Percentiles rank a stretch among this genome's conserved stretches.
phyloP scores from a whole-genome alignment of 805 yeast species.

The Candida saitoana region DNA sequence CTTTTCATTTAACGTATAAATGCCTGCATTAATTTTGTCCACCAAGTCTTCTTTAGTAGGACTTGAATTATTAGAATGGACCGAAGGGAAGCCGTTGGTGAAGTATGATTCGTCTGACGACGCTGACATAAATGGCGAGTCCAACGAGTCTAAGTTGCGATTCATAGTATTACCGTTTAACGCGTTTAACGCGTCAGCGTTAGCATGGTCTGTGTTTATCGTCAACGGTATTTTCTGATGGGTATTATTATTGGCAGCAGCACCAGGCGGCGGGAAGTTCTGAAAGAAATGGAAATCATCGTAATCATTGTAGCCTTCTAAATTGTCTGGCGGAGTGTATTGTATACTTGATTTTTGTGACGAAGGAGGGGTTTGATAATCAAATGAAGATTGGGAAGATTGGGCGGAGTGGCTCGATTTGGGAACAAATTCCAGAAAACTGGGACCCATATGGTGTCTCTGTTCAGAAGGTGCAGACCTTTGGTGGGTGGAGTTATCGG shows the following conservation, averaged over 20 bases:
- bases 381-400: slow-evolving; percentile 31
- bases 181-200: slow-evolving; percentile 21
- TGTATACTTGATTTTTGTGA: slow-evolving; percentile 9
- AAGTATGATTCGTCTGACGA: slow-evolving; percentile 34
- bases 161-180: slow-evolving; percentile 5
- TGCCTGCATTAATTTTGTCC: slow-evolving; percentile 1
- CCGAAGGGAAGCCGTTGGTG: slow-evolving; percentile 14
- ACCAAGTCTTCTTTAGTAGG: slow-evolving; percentile 5
- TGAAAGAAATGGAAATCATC: slow-evolving; percentile 28
- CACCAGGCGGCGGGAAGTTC: slow-evolving; percentile 11
- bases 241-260: slow-evolving; percentile 9
- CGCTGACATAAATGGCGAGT: slow-evolving; percentile 42
- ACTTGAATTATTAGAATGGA: slow-evolving; percentile 3
- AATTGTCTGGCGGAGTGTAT: slow-evolving; percentile 5
- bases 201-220: slow-evolving; percentile 35
- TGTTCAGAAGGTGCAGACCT: slow-evolving; percentile 17
- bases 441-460: neutral
- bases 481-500: slow-evolving; percentile 11
- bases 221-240: slow-evolving; percentile 30
- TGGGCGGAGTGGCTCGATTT: slow-evolving; percentile 1
- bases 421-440: slow-evolving; percentile 4
- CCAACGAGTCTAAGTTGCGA: slow-evolving; percentile 19
- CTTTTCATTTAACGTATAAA: slow-evolving; percentile 37
- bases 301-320: slow-evolving; percentile 15
- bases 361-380: slow-evolving; percentile 5